Evolutionary conservation across 2,329 filamentous ascomycete species (phyloP), one percentile per base, ranked within the genome.

Genomic region (Colletotrichum tropicicola): DNA sequence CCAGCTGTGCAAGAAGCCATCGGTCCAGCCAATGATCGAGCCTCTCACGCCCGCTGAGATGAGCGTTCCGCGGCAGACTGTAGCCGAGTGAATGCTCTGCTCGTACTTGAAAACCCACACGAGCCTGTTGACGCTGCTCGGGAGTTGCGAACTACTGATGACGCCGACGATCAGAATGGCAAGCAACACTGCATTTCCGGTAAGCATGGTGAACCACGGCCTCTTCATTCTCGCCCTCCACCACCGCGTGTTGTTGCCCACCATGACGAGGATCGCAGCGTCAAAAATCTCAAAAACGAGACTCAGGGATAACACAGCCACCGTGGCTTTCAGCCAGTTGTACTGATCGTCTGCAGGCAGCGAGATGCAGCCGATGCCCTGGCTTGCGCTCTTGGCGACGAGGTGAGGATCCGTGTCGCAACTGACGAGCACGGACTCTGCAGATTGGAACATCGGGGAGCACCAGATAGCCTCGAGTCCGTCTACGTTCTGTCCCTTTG

Each of bases 121-220:
- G 15, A 28, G 19, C 9, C n/a, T 5, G 5, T 37, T 27, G 6
- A 62, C 37, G 13, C 45, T 23, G 13, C 9, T 28, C n/a, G 65
- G 65, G 28, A 66, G 23, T 39, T 41, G 44, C 12, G 55, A 17
- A 47, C 52, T 47, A 41, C 49, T 59, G 15, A 41, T 19, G 2
- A 55, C 39, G 15, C 64, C 44, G 4, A 54, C 39, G 2, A 62
- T 37, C 19, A 68, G 23, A 12, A 68, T 44, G 15, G n/a, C 23
- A 6, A 67, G 10, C 3, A 66, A 32, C n/a, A 62, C 43, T 4
- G 44, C 32, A 44, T 66, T 62, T 1, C 67, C 67, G 5, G 25
- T n/a, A 12, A 67, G 17, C 67, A 68, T 68, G 19, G 67, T 67
- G 15, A 56, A 48, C 67, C 67, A 68, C 1, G 67, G 67, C 35